These are phyloP conservation scores for Coleophoma crateriformis DNA, from an alignment of 2,329 filamentous ascomycete species.

Conservation along the genomic window DNA sequence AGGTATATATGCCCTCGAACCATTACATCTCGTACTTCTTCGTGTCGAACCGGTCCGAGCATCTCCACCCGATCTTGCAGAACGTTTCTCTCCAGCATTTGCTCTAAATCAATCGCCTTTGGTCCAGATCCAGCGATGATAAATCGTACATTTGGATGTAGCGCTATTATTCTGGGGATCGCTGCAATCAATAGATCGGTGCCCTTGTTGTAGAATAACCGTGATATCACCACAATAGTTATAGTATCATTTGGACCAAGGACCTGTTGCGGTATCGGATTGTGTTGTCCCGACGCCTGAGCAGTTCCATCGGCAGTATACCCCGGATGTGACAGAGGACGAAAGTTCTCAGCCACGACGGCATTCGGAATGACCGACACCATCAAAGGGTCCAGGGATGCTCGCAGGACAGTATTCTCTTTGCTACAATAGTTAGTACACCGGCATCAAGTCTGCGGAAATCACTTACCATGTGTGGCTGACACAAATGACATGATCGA, in stretches of 20 bases:
- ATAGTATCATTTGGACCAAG: conserved; percentile 82
- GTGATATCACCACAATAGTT: conserved; percentile 94
- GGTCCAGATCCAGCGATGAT: conserved; percentile 94
- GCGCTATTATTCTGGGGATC: conserved; percentile 84
- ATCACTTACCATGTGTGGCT: conserved; percentile 85
- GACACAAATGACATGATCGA: conserved; percentile 97
- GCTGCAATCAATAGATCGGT: conserved; percentile 95
- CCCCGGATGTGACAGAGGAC: conserved; percentile 54
- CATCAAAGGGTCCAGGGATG: conserved; percentile 91
- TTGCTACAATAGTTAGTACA: conserved; percentile 54
- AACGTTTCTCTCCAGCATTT: conserved; percentile 94
- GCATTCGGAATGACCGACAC: conserved; percentile 98
- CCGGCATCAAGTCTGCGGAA: not conserved
- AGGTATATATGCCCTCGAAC: conserved; percentile 94
- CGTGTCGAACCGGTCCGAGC: conserved; percentile 86
- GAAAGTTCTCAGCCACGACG: conserved; percentile 93
- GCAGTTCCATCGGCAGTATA: conserved; percentile 32
- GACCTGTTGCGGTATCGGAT: conserved; percentile 49
- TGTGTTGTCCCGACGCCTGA: conserved; percentile 22
- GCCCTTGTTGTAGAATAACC: conserved; percentile 97
- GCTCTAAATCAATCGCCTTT: conserved; percentile 95
- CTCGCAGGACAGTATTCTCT: conserved; percentile 93
- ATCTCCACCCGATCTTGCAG: conserved; percentile 91
- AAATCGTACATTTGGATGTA: conserved; percentile 90
- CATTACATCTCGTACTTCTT: conserved; percentile 97